Base-by-base conservation (phyloP, 352 stramenopile species). In the Globisporangium ultimum region DNA sequence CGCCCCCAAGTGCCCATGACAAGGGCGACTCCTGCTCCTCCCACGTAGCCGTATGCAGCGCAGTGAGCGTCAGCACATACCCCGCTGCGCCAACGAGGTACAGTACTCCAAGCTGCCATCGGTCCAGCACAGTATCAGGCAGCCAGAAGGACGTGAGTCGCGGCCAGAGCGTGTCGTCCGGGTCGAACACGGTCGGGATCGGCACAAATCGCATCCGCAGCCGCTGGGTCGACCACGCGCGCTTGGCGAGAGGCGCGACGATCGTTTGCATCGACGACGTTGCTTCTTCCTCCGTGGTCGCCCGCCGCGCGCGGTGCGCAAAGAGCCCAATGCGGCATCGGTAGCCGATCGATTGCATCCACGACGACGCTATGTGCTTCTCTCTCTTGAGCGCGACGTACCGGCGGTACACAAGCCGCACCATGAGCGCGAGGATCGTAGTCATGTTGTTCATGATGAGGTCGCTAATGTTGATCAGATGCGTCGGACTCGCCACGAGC, bases 401-500 rank as follows among this genome's bases (percentile, higher is more conserved):
- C 42, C 40, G 56, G 21, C 47, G 38, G 4, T 50, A 58, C n/a
- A 21, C 40, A 5, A 63, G 6, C 10, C 48, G 34, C 1, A 36
- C 40, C 5, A 58, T 38, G 47, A 63, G 46, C 12, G 22, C 49
- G 21, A 58, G 32, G 17, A 63, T 58, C 36, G 56, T 63, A 12
- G 13, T 24, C 47, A 57, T 50, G 15, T 18, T 51, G 56, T 63
- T 63, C 8, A 63, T 22, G 20, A 63, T 21, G 14, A 63, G 13
- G 48, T 58, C 56, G 38, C 46, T 56, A 2, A 21, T 20, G 0
- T 34, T 57, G 47, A 63, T 36, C 12, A 47, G 15, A 2, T 46
- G 40, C 9, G 20, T 42, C 11, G 38, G 38, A 10, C 43, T 42
- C 18, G 4, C 15, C 6, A 63, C 11, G n/a, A 63, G 13, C 9